Evolutionary conservation across 306 rosid genomes (phyloP).

Genomic region (Hippophae gyantsensis): DNA sequence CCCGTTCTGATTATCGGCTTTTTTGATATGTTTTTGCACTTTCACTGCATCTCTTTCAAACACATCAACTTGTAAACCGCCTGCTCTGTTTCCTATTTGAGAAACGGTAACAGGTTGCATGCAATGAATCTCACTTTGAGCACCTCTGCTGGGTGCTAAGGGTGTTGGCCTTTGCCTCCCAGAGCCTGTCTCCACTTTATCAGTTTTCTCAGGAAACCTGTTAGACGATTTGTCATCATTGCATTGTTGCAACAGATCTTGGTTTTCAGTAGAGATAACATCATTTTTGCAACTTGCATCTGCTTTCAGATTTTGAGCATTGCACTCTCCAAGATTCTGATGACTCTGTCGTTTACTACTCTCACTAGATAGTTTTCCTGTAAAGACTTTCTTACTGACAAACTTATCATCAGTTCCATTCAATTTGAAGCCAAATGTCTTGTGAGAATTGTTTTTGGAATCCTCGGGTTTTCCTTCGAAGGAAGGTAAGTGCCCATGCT

Average conservation of each 20-base stretch:
- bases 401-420: conserved; percentile 38
- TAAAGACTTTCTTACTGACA: conserved; percentile 37
- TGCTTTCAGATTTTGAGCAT: conserved; percentile 32
- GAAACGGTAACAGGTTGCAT: too few relatives aligned
- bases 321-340: conserved; percentile 27
- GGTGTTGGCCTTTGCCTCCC: conserved; percentile 48
- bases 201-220: conserved; percentile 45
- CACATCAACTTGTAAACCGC: conserved; percentile 35
- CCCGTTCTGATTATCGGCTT: conserved; percentile 60
- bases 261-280: conserved; percentile 23
- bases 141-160: conserved; percentile 45
- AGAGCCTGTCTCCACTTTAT: conserved; percentile 42
- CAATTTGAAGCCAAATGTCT: conserved; percentile 41
- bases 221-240: conserved; percentile 53
- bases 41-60: conserved; percentile 37
- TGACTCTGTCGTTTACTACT: conserved; percentile 44
- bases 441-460: conserved; percentile 50
- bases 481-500: conserved; percentile 32
- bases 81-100: conserved; percentile 32
- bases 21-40: conserved; percentile 51
- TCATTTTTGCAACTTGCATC: conserved; percentile 40
- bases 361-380: conserved; percentile 32
- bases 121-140: conserved; percentile 2
- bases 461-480: conserved; percentile 40
- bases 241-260: conserved; percentile 44